These are phyloP conservation scores for Alternaria infectoria DNA, from an alignment of 2,329 filamentous ascomycete genomes.

Conservation along the genomic window DNA sequence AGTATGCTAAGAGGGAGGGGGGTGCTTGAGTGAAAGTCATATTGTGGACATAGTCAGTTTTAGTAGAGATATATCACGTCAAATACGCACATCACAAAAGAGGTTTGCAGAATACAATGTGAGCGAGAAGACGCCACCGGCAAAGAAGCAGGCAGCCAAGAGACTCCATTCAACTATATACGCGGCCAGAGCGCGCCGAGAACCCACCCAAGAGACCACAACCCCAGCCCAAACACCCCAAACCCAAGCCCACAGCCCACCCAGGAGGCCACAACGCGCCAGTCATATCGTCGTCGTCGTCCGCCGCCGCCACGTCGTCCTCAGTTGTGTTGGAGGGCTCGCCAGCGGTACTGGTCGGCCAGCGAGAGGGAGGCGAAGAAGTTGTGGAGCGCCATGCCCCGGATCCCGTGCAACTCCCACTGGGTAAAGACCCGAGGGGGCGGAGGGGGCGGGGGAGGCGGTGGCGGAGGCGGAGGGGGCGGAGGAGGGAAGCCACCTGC, in stretches of 20 bases:
- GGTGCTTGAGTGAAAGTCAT: constrained; percentile 38
- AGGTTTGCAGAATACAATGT: background rate
- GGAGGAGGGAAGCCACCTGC: background rate
- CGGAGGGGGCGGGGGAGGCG: background rate
- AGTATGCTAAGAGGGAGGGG: constrained; percentile 54
- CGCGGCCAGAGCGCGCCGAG: background rate
- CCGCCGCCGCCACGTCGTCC: background rate
- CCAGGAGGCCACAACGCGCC: background rate
- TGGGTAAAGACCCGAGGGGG: background rate
- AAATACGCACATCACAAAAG: background rate
- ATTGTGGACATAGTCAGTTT: background rate
- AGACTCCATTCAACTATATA: background rate
- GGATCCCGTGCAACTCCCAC: background rate
- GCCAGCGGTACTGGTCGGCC: background rate
- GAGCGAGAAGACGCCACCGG: background rate
- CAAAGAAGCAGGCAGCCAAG: background rate
- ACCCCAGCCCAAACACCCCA: background rate
- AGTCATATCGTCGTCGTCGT: background rate
- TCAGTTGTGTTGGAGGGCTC: background rate
- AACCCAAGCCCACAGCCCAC: background rate
- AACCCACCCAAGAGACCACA: background rate
- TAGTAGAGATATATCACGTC: background rate
- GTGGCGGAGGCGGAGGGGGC: background rate
- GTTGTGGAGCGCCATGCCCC: background rate
- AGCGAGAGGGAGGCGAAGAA: background rate